phyloP scores from a whole-genome alignment of 2,329 filamentous ascomycete species.

The Neofusicoccum kwambonambiense region DNA sequence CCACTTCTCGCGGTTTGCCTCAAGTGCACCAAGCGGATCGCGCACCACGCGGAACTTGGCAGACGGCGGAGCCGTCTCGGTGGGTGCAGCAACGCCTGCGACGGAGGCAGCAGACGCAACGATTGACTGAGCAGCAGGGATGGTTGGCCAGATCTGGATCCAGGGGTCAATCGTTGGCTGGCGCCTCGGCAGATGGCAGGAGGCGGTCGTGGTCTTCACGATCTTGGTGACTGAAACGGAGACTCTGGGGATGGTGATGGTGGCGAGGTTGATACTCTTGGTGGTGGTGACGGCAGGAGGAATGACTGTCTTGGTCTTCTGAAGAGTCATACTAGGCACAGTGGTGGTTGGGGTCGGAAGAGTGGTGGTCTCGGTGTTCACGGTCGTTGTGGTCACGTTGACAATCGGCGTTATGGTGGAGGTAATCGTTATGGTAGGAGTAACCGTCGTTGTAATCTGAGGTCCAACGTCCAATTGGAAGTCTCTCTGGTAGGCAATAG shows the following conservation, averaged over 20 bases:
- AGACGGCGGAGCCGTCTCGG: slow-evolving; percentile 17
- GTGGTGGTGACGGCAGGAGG: slow-evolving; percentile 28
- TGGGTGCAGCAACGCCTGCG: slow-evolving; percentile 17
- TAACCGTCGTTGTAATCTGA: slow-evolving; percentile 32
- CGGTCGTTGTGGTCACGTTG: slow-evolving; percentile 20
- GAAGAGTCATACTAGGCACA: slow-evolving; percentile 24
- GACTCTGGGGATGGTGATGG: slow-evolving; percentile 26
- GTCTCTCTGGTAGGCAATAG: slow-evolving; percentile 42
- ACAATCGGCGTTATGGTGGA: slow-evolving; percentile 1
- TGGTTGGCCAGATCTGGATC: slow-evolving; percentile 29
- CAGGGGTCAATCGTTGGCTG: slow-evolving; percentile 26
- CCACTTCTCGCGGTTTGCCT: slow-evolving; percentile 21
- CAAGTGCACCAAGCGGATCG: slow-evolving; percentile 15
- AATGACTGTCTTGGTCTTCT: slow-evolving; percentile 26
- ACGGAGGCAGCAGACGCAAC: not conserved
- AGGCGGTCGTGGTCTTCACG: slow-evolving; percentile 33
- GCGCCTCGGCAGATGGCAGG: slow-evolving; percentile 28
- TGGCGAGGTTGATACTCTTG: slow-evolving; percentile 29
- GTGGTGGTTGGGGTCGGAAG: slow-evolving; percentile 27
- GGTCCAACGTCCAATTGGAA: slow-evolving; percentile 39
- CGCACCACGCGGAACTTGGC: slow-evolving; percentile 25
- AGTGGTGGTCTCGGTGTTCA: slow-evolving; percentile 25
- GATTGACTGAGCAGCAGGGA: slow-evolving; percentile 21
- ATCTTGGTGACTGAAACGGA: slow-evolving; percentile 21
- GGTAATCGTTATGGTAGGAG: not conserved